Evolutionary conservation across 1,284 basidiomycete genomes (phyloP), one percentile per base, ranked within the genome.

Genomic region (Irpex sp.): DNA sequence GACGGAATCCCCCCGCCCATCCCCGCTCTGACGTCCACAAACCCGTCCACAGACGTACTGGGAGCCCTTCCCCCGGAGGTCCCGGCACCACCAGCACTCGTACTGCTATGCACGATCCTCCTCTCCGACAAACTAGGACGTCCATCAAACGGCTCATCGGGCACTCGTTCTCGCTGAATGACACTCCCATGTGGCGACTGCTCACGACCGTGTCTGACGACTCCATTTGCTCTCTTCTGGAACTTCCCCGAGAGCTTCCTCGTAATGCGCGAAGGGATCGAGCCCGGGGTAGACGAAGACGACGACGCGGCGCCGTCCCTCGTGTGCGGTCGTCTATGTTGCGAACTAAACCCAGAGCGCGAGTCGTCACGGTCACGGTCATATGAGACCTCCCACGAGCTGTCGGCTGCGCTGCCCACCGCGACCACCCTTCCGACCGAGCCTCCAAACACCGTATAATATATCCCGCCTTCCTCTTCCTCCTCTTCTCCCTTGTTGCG

Each of bases 401-500:
- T 66, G 60, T 84, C 81, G 3, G 79, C 76, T 0, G 76, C 75
- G 9, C 77, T 75, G 0, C 79, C 81, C 2, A 80, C 78, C 8
- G 78, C 78, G 5, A 83, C 75, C 4, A 82, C 71, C 5, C 76
- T 76, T 1, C 77, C 83, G 1, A 80, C 74, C 1, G 77, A 71
- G 17, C 78, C 75, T 0, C 84, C 84, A 63, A 83, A 78, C 5
- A 86, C 79, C 0, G 84, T 84, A 67, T 83, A 83, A 60, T 84
- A 85, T 17, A 84, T 84, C 15, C 68, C 70, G 21, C 58, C 65
- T 8, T 63, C 68, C 57, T 65, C 64, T 35, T 70, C 70, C 15
- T 69, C 67, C 31, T 68, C 68, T 5, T 17, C n/a, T 9, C 17
- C 56, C 17, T 19, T 60, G 54, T 17, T 21, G 49, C 8, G 61